Evolutionary conservation across 768 basidiomycete genomes (phyloP).

Genomic region (Jaapia argillacea): DNA sequence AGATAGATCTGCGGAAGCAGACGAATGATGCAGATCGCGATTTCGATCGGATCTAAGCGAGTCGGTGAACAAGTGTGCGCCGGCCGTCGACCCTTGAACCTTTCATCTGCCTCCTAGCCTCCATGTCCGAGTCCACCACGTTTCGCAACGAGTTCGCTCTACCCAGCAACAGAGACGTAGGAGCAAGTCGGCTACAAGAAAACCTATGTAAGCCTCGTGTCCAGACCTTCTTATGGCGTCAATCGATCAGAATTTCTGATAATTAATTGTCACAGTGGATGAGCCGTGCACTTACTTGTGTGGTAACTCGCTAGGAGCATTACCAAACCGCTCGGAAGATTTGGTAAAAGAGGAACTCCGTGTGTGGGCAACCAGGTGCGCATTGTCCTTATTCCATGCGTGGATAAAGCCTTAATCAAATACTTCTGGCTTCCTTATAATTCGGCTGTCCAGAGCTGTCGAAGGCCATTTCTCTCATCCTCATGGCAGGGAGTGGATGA

Average conservation of each 20-base stretch:
- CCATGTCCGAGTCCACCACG: background rate
- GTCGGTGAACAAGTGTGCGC: too few species aligned
- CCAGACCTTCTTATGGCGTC: conserved; percentile 1
- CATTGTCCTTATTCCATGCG: background rate
- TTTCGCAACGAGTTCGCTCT: conserved; percentile 12
- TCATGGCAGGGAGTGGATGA: conserved; percentile 74
- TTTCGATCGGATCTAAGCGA: too few species aligned
- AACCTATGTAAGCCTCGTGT: conserved; percentile 7
- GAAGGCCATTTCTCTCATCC: conserved; percentile 88
- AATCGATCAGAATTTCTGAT: conserved; percentile 6
- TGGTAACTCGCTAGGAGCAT: conserved; percentile 88
- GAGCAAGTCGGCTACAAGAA: conserved; percentile 22
- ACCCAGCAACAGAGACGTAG: conserved; percentile 40
- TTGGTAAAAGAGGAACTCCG: conserved; percentile 76
- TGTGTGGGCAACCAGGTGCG: conserved; percentile 69
- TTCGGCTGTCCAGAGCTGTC: conserved; percentile 64
- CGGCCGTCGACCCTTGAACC: too few species aligned
- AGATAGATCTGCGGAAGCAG: too few species aligned
- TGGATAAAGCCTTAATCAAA: background rate
- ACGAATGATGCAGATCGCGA: too few species aligned
- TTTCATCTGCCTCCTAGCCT: too few species aligned
- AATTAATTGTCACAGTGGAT: conserved; percentile 30
- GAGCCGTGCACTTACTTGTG: conserved; percentile 74
- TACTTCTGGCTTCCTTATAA: conserved; percentile 6
- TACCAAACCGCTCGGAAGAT: conserved; percentile 61